Evolutionary conservation across 257 asterid species (phyloP).

Genomic region (Lantana camara): DNA sequence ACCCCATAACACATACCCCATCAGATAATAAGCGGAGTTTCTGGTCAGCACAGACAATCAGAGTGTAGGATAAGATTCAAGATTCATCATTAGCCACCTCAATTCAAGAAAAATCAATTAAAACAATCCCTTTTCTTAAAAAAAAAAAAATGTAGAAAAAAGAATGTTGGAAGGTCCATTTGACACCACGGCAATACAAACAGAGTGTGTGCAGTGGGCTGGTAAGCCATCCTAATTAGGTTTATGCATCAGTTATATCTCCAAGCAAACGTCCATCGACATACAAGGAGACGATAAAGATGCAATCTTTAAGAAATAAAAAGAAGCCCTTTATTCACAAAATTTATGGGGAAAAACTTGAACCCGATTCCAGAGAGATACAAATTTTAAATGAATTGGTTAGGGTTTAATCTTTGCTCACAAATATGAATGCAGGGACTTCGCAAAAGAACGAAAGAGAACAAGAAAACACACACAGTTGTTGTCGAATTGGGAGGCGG

Average conservation of each 20-base stretch:
- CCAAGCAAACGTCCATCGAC: constrained; percentile 38
- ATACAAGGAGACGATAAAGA: constrained; percentile 64
- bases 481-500: not conserved
- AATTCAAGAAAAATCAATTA: not conserved
- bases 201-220: constrained; percentile 52
- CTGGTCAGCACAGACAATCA: constrained; percentile 44
- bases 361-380: not conserved
- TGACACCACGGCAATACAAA: constrained; percentile 56
- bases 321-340: not conserved
- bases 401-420: not conserved
- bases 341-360: not conserved
- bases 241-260: constrained; percentile 61
- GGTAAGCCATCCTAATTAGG: constrained; percentile 56
- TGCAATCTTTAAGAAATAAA: constrained; percentile 37
- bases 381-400: not conserved
- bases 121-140: not conserved
- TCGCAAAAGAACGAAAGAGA: not conserved
- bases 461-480: no score
- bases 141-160: not conserved
- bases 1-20: no score
- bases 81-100: constrained; percentile 45
- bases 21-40: constrained; percentile 71
- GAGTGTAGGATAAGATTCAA: constrained; percentile 49
- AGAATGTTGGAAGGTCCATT: constrained; percentile 56
- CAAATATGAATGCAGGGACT: not conserved